Conservation (phyloP, 2,329 filamentous ascomycete species). For the Fusarium succisae region DNA sequence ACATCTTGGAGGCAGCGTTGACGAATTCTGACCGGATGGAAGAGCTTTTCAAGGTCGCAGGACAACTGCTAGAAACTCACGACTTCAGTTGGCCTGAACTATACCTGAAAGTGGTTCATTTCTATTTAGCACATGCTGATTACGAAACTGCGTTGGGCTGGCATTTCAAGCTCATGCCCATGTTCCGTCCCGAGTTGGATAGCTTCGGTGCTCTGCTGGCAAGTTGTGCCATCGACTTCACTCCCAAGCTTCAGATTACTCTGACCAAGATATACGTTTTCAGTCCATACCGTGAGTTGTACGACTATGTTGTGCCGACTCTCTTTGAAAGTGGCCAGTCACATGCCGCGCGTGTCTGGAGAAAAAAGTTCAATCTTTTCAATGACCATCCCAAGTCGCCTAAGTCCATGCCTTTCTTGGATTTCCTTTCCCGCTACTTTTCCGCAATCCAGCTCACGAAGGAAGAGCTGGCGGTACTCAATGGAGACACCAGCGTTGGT, state of each 20-base stretch:
- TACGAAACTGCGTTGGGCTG: slow-evolving; percentile 55
- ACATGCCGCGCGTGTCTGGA: slow-evolving; percentile 58
- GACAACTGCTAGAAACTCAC: slow-evolving; percentile 50
- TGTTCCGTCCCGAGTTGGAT: slow-evolving; percentile 53
- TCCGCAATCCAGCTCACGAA: slow-evolving; percentile 50
- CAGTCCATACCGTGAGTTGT: slow-evolving; percentile 55
- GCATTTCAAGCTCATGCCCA: slow-evolving; percentile 57
- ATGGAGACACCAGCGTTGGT: neutral
- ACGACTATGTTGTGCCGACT: slow-evolving; percentile 62
- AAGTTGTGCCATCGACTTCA: slow-evolving; percentile 53
- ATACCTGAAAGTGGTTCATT: slow-evolving; percentile 58
- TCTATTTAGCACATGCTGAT: slow-evolving; percentile 52
- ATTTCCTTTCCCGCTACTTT: slow-evolving; percentile 58
- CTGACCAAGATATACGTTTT: slow-evolving; percentile 58
- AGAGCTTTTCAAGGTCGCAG: slow-evolving; percentile 40
- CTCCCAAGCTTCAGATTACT: slow-evolving; percentile 50
- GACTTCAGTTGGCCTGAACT: slow-evolving; percentile 59
- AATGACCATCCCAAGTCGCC: slow-evolving; percentile 54
- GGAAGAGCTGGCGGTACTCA: slow-evolving; percentile 47
- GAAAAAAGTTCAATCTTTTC: slow-evolving; percentile 51
- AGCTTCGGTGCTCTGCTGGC: slow-evolving; percentile 56
- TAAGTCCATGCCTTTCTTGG: slow-evolving; percentile 58
- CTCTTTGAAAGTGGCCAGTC: slow-evolving; percentile 60
- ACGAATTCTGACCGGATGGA: slow-evolving; percentile 38
- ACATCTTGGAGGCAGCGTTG: slow-evolving; percentile 45